Evolutionary conservation across 495 filamentous ascomycete genomes (phyloP).

Genomic region (Aspergillus ostianus): DNA sequence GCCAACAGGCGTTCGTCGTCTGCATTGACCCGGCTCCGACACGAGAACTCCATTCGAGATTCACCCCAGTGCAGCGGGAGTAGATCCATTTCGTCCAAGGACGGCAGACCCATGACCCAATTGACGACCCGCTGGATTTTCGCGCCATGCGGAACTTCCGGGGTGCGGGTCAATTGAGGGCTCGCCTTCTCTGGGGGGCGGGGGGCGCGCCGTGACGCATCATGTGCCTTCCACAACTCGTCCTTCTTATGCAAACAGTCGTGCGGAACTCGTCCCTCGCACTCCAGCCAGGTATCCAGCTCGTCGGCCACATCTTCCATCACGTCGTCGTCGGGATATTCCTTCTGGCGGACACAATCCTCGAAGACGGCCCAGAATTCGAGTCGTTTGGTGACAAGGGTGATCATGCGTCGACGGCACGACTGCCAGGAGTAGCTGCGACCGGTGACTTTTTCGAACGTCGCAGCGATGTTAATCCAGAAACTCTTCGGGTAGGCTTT

Average conservation of each 20-base stretch:
- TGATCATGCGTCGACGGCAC: conserved; percentile 23
- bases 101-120: conserved; percentile 25
- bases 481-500: conserved; percentile 17
- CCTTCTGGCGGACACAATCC: neutral
- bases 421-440: conserved; percentile 25
- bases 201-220: neutral
- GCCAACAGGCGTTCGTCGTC: neutral
- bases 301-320: conserved; percentile 2
- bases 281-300: conserved; percentile 16
- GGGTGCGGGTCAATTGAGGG: neutral
- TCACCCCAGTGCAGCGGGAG: conserved; percentile 11
- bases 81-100: conserved; percentile 15
- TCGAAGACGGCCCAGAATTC: conserved; percentile 11
- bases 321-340: conserved; percentile 8
- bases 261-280: neutral
- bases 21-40: neutral
- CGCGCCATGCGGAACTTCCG: conserved; percentile 7
- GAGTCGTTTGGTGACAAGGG: conserved; percentile 14
- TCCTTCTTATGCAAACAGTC: conserved; percentile 9
- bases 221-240: conserved; percentile 5
- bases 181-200: neutral
- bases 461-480: conserved; percentile 20
- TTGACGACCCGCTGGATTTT: conserved; percentile 21
- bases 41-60: neutral
- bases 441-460: conserved; percentile 14